Conservation (phyloP, 345 rosid species). For the Jatropha curcas region DNA sequence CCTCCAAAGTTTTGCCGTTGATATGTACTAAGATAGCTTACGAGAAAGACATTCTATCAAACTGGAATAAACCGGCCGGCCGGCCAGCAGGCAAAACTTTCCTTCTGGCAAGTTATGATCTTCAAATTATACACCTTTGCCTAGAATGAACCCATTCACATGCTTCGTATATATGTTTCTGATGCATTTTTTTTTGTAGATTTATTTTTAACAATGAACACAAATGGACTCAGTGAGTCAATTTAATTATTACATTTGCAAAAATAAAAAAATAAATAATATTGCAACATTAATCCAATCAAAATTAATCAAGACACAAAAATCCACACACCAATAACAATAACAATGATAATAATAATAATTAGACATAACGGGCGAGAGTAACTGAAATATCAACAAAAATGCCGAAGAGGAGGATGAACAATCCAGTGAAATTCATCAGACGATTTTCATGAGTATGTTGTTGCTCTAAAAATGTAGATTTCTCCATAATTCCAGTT, state of each 20-base stretch:
- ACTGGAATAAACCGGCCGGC: background rate
- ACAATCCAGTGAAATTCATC: conserved; percentile 66
- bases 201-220: no score
- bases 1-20: background rate
- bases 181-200: no score
- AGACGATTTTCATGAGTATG: conserved; percentile 50
- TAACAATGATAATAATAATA: background rate
- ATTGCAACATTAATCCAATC: no score
- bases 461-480: conserved; percentile 27
- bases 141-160: no score
- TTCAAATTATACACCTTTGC: no score
- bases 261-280: no score
- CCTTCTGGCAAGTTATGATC: background rate
- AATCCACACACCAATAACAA: background rate
- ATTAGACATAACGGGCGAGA: conserved; percentile 63
- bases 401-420: conserved; percentile 70
- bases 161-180: no score
- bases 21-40: background rate
- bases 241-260: no score
- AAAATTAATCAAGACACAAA: background rate
- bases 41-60: background rate
- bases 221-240: no score
- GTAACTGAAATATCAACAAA: conserved; percentile 75
- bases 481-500: conserved; percentile 70
- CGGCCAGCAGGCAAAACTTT: background rate